Percentiles rank a stretch among this genome's conserved stretches.
phyloP scores from a whole-genome alignment of 1,139 yeast genomes.

The Pneumocystis carinii region DNA sequence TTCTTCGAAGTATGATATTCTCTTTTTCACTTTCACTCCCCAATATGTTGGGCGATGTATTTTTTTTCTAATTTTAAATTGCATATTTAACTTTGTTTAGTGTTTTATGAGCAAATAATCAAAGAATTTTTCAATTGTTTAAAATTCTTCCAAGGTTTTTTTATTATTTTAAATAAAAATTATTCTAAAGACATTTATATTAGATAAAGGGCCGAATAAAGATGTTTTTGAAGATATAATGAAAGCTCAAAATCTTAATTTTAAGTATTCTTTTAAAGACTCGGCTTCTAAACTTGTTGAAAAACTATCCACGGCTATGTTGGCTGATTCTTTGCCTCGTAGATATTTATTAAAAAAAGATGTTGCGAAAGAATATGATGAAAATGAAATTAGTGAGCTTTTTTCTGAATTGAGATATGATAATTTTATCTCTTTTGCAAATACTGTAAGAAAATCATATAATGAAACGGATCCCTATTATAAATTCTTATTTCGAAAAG shows the following conservation, averaged over 20 bases:
- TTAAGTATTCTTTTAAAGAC: slow-evolving; percentile 25
- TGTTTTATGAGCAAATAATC: neutral
- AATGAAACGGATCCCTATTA: slow-evolving; percentile 24
- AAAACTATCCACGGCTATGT: slow-evolving; percentile 30
- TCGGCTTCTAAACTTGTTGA: neutral
- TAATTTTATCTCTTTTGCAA: slow-evolving; percentile 31
- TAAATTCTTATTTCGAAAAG: slow-evolving; percentile 25
- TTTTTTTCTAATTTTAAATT: neutral
- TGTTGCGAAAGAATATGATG: slow-evolving; percentile 45
- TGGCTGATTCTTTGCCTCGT: slow-evolving; percentile 47
- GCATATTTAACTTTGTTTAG: neutral
- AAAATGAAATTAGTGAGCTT: slow-evolving; percentile 38
- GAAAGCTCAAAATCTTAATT: slow-evolving; percentile 34
- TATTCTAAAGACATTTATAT: slow-evolving; percentile 52
- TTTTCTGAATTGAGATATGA: slow-evolving; percentile 37
- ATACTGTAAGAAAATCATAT: neutral
- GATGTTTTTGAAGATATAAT: slow-evolving; percentile 39
- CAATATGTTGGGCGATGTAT: neutral
- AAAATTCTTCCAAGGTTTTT: neutral
- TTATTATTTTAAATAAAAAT: slow-evolving; percentile 5
- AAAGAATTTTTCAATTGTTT: neutral
- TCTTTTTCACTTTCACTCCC: neutral
- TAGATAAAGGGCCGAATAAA: slow-evolving; percentile 40
- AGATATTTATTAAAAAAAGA: slow-evolving; percentile 41
- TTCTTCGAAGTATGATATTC: neutral